A percentile compares a stretch with the other conserved stretches of the same genome.
Conservation (phyloP, 495 filamentous ascomycete species). For the Xanthoparmelia taractica region DNA sequence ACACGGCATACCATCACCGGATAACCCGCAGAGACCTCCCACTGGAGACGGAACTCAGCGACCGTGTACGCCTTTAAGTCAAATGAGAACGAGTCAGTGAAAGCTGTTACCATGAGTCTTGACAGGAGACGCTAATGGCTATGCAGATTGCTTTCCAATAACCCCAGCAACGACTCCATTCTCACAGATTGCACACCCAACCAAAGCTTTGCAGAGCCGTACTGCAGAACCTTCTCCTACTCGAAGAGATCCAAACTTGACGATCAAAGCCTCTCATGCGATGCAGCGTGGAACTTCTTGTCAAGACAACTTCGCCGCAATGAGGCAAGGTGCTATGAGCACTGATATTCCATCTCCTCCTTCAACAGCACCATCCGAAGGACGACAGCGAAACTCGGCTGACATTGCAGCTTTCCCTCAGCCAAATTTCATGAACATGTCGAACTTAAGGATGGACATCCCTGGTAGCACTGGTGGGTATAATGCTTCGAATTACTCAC, state of each 20-base stretch:
- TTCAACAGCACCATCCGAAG: slow-evolving; percentile 33
- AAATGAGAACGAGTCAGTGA: slow-evolving; percentile 47
- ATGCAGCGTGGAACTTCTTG: slow-evolving; percentile 46
- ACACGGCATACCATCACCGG: slow-evolving; percentile 3
- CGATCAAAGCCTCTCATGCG: slow-evolving; percentile 33
- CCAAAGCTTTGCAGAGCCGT: slow-evolving; percentile 5
- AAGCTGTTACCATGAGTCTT: not conserved
- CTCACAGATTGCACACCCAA: slow-evolving; percentile 35
- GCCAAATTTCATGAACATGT: slow-evolving; percentile 49
- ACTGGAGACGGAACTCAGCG: slow-evolving; percentile 29
- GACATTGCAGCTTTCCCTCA: slow-evolving; percentile 44
- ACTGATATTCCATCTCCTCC: slow-evolving; percentile 45
- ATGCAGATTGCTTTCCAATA: slow-evolving; percentile 39
- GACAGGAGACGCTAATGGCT: slow-evolving; percentile 20
- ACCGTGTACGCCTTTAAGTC: slow-evolving; percentile 52
- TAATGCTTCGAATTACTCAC: slow-evolving; percentile 37
- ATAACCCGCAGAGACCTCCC: slow-evolving; percentile 4
- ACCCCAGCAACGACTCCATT: slow-evolving; percentile 45
- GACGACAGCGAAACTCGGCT: slow-evolving; percentile 28
- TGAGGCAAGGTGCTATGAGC: slow-evolving; percentile 28
- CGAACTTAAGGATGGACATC: slow-evolving; percentile 44
- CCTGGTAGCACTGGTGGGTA: slow-evolving; percentile 43
- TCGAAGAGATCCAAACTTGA: slow-evolving; percentile 26
- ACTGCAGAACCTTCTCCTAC: slow-evolving; percentile 25
- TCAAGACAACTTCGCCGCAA: slow-evolving; percentile 32